phyloP scores from a whole-genome alignment of 768 basidiomycete genomes.

The Leccinum subtestaceum region DNA sequence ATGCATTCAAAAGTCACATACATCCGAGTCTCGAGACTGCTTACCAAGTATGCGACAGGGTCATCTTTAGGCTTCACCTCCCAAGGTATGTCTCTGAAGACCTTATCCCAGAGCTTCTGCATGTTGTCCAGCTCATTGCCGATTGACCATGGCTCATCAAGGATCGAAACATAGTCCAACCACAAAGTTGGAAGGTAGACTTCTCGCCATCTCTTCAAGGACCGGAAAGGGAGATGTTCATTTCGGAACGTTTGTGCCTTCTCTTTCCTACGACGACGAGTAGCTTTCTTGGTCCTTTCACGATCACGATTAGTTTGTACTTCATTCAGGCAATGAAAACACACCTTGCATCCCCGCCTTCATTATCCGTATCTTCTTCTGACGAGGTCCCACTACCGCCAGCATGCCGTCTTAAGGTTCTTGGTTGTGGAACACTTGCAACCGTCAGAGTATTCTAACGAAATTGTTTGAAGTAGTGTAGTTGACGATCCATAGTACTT shows the following conservation, averaged over 20 bases:
- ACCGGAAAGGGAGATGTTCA: not conserved
- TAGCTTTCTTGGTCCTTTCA: not conserved
- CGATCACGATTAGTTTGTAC: not conserved
- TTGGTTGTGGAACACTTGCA: too few relatives aligned
- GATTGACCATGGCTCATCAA: not conserved
- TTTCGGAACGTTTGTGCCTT: not conserved
- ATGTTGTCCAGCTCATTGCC: not conserved
- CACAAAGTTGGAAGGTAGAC: not conserved
- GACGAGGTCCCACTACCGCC: too few relatives aligned
- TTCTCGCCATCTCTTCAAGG: not conserved
- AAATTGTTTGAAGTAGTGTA: too few relatives aligned
- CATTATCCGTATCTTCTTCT: too few relatives aligned
- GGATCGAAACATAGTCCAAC: not conserved
- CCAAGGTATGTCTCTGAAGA: not conserved
- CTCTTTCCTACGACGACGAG: not conserved
- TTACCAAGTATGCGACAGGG: not conserved
- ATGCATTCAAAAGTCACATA: not conserved
- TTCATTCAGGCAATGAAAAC: not conserved
- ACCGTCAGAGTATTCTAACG: too few relatives aligned
- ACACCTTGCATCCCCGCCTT: too few relatives aligned
- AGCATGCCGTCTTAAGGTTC: too few relatives aligned
- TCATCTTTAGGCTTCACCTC: not conserved
- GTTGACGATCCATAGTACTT: too few relatives aligned
- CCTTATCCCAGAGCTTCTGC: not conserved
- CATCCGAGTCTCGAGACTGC: too few relatives aligned